Evolutionary conservation across 2,329 filamentous ascomycete species (phyloP).

Genomic region (Cordyceps cicadae): DNA sequence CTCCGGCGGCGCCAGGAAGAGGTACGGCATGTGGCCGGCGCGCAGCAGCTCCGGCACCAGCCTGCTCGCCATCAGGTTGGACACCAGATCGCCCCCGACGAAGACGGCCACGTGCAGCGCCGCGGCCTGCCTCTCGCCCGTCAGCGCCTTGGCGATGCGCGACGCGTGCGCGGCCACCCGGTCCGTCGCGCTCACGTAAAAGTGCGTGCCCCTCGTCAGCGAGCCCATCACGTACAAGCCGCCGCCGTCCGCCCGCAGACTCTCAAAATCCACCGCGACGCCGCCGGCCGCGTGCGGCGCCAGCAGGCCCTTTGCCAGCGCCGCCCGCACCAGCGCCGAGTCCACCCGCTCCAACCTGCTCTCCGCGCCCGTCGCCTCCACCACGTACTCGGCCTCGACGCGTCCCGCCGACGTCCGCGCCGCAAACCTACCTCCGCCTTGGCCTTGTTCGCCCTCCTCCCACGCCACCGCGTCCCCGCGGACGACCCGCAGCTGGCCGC

Average conservation of each 20-base stretch:
- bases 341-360: conserved; percentile 4
- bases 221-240: conserved; percentile 9
- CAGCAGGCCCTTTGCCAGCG: conserved; percentile 1
- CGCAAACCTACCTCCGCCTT: conserved; percentile 2
- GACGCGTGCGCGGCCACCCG: conserved; percentile 9
- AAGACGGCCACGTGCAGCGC: conserved; percentile 3
- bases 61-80: conserved; percentile 7
- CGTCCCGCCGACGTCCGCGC: conserved; percentile 5
- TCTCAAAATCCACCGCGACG: conserved; percentile 7
- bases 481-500: conserved; percentile 4
- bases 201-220: conserved; percentile 8
- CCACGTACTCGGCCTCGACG: background rate
- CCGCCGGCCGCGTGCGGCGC: conserved; percentile 6
- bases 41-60: conserved; percentile 3
- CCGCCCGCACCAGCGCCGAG: conserved; percentile 1
- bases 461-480: background rate
- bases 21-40: conserved; percentile 6
- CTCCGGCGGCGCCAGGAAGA: background rate
- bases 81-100: background rate
- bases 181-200: conserved; percentile 11
- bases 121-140: background rate
- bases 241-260: background rate
- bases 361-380: conserved; percentile 8
- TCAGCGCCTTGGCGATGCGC: conserved; percentile 7
- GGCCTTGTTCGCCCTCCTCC: no score